These are phyloP conservation scores for Aplosporella prunicola DNA, from an alignment of 2,329 filamentous ascomycete species.

Conservation along the genomic window DNA sequence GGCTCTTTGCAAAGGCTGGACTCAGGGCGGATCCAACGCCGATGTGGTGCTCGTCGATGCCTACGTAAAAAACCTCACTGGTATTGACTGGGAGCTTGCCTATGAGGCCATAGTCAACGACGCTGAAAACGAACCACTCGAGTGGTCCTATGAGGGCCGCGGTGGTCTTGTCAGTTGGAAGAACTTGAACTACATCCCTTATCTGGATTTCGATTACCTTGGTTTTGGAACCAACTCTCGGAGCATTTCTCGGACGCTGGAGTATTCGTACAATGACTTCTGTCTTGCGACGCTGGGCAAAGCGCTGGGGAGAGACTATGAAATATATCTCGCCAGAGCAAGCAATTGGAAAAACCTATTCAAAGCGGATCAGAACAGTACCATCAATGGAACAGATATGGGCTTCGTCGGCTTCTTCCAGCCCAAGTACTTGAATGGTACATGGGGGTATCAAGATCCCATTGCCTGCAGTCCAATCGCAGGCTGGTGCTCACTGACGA, in stretches of 20 bases:
- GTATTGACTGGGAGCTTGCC: conserved; percentile 31
- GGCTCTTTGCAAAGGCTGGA: conserved; percentile 65
- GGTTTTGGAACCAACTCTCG: conserved; percentile 34
- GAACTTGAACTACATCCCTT: conserved; percentile 27
- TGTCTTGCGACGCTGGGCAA: conserved; percentile 55
- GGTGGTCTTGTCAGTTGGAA: conserved; percentile 31
- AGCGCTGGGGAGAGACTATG: conserved; percentile 40
- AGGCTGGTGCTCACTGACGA: conserved; percentile 24
- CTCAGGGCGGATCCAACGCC: conserved; percentile 68
- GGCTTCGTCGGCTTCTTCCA: conserved; percentile 63
- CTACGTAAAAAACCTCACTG: conserved; percentile 55
- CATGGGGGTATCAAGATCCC: conserved; percentile 61
- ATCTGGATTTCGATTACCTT: conserved; percentile 32
- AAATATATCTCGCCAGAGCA: conserved; percentile 49
- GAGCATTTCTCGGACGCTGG: conserved; percentile 33
- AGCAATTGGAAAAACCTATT: conserved; percentile 61
- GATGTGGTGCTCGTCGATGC: conserved; percentile 63
- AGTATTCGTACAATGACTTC: conserved; percentile 38
- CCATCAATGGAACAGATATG: conserved; percentile 43
- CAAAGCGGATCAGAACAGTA: conserved; percentile 28
- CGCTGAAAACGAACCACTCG: conserved; percentile 30
- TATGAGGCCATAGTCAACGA: conserved; percentile 31
- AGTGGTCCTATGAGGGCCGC: conserved; percentile 29
- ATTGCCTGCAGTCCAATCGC: conserved; percentile 25
- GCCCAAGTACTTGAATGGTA: conserved; percentile 55